phyloP scores from a whole-genome alignment of 768 basidiomycete species.

The Aureoboletus auriporus region DNA sequence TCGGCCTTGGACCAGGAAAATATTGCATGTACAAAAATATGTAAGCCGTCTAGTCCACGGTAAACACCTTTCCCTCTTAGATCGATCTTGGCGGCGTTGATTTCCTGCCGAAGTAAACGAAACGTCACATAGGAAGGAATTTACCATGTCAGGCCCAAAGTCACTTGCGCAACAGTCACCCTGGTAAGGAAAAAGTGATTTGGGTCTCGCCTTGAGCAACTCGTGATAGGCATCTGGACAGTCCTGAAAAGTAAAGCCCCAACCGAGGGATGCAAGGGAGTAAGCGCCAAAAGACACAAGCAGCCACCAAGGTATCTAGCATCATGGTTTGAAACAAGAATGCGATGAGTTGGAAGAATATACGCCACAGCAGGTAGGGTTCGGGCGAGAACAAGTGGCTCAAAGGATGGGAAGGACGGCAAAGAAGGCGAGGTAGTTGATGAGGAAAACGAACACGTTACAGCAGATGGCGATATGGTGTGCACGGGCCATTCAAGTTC shows the following conservation, averaged over 20 bases:
- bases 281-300: conserved; percentile 78
- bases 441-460: conserved; percentile 38
- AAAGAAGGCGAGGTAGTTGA: conserved; percentile 36
- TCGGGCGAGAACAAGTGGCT: no score
- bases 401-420: background rate
- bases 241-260: conserved; percentile 70
- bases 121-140: background rate
- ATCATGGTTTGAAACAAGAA: background rate
- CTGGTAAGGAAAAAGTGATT: no score
- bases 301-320: conserved; percentile 85
- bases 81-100: conserved; percentile 53
- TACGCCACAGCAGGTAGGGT: no score
- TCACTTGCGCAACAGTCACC: no score
- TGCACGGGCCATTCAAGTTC: conserved; percentile 3
- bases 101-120: conserved; percentile 62
- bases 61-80: conserved; percentile 55
- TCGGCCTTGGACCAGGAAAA: no score
- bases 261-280: conserved; percentile 71
- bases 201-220: conserved; percentile 44
- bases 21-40: no score
- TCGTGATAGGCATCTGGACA: conserved; percentile 78
- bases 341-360: no score
- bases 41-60: conserved; percentile 41
- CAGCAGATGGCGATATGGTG: conserved; percentile 43
- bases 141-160: background rate